Evolutionary conservation across 257 asterid species (phyloP), one percentile per base, ranked within the genome.

Genomic region (Phtheirospermum japonicum): DNA sequence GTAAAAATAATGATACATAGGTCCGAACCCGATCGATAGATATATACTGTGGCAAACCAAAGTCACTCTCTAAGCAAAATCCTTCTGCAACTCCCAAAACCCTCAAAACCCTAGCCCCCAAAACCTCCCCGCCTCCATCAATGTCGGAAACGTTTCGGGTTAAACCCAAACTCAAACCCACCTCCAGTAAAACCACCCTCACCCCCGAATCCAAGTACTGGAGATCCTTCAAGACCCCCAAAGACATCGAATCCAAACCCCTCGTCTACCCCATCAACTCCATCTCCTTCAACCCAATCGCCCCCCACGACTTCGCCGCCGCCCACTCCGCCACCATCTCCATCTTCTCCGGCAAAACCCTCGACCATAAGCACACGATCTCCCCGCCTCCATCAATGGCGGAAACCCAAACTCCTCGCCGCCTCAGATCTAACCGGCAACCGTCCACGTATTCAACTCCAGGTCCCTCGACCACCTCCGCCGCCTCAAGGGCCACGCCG

Each of bases 281-380:
- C n/a, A 13, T 92, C 7, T 57, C 83, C 33, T 87, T 93, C 48
- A 83, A 96, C 49, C 95, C 96, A 0, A 19, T 66, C 0, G 54
- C 81, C 28, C 97, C 99, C 26, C 76, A 93, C 75, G 96, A 93
- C 71, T 87, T 93, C 68, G 95, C 89, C 75, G 86, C 89, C 71
- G 63, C 97, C 12, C 95, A 89, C 37, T 93, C 99, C 64, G 95
- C 94, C 69, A 76, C 66, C 5, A 72, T 87, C 28, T 55, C 94
- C 39, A 55, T 85, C 18, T 85, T 80, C 70, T 82, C 88, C 52
- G 87, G 83, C 2, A 64, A 77, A 46, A 77, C 85, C 1, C 90
- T 83, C n/a, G 77, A 77, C 58, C 72, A 68, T 8, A 87, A 76
- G 61, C 61, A 88, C 43, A 80, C 73, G 12, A 80, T 92, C 62